A percentile compares a stretch with the other conserved stretches of the same genome.
These are phyloP conservation scores for Vachellia pachyceras DNA, from an alignment of 306 rosid genomes.

Conservation along the genomic window DNA sequence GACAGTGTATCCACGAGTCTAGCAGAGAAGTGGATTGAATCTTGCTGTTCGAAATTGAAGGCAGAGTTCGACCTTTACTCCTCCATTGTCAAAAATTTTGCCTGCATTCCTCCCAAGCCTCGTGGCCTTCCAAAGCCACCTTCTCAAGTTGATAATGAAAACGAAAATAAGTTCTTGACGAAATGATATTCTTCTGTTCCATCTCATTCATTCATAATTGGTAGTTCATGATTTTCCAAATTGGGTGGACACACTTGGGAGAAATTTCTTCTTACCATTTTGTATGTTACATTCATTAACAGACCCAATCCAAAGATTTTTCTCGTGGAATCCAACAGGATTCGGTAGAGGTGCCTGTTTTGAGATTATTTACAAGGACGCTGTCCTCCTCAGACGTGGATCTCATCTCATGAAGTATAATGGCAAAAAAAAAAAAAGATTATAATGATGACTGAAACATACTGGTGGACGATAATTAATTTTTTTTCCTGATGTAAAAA, in stretches of 20 bases:
- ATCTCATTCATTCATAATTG: conserved; percentile 10
- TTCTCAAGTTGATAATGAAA: conserved; percentile 46
- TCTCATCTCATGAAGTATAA: too few relatives aligned
- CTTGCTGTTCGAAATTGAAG: conserved; percentile 79
- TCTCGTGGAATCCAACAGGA: not conserved
- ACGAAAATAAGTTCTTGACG: conserved; percentile 57
- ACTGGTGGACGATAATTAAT: too few relatives aligned
- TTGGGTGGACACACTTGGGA: not conserved
- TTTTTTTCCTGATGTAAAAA: too few relatives aligned
- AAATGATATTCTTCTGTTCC: conserved; percentile 40
- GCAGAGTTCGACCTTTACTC: conserved; percentile 86
- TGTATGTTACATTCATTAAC: conserved; percentile 1
- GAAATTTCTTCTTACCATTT: not conserved
- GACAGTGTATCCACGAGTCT: conserved; percentile 87
- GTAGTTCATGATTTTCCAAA: conserved; percentile 20
- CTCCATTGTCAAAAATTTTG: conserved; percentile 63
- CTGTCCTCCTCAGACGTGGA: too few relatives aligned
- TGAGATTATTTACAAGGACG: too few relatives aligned
- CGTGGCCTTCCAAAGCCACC: conserved; percentile 49
- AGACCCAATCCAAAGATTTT: not conserved
- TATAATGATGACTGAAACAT: too few relatives aligned
- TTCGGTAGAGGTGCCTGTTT: not conserved
- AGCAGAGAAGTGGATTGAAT: conserved; percentile 97
- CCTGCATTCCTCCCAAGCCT: conserved; percentile 53
- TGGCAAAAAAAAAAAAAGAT: too few relatives aligned